phyloP scores from a whole-genome alignment of 1,139 yeast species.

The Saccharomycopsis crataegensis region DNA sequence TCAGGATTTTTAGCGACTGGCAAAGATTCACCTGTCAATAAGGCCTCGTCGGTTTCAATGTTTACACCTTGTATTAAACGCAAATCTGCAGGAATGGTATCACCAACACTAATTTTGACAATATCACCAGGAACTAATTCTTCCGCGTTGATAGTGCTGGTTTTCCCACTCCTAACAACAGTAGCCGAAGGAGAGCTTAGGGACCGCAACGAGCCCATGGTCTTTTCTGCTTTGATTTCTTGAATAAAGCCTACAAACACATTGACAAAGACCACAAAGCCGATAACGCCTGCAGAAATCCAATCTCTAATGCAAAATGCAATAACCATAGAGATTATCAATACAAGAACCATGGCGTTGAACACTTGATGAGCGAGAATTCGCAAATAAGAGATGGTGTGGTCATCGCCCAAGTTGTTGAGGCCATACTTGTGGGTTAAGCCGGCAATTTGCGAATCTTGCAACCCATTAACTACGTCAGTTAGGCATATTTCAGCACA shows the following conservation, averaged over 20 bases:
- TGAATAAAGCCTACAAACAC: constrained; percentile 65
- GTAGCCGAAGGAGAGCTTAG: constrained; percentile 69
- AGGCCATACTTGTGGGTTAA: too few relatives aligned
- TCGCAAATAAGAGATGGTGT: too few relatives aligned
- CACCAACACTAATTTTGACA: constrained; percentile 61
- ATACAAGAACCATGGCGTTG: too few relatives aligned
- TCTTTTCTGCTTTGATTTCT: constrained; percentile 68
- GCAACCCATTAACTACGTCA: too few relatives aligned
- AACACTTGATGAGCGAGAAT: too few relatives aligned
- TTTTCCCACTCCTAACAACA: constrained; percentile 54
- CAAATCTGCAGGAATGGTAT: constrained; percentile 73
- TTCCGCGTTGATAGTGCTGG: constrained; percentile 51
- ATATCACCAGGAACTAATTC: constrained; percentile 78
- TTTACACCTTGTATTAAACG: constrained; percentile 55
- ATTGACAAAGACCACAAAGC: constrained; percentile 60
- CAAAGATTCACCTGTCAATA: constrained; percentile 73
- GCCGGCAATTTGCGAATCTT: too few relatives aligned
- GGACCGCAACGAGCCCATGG: constrained; percentile 68
- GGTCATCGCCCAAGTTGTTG: too few relatives aligned
- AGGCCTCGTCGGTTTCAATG: constrained; percentile 75
- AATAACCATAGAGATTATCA: too few relatives aligned
- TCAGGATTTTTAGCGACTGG: constrained; percentile 55
- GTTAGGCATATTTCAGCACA: too few relatives aligned
- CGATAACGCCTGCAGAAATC: constrained; percentile 39
- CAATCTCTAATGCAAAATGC: too few relatives aligned